phyloP scores from a whole-genome alignment of 345 rosid genomes.

The Stellera chamaejasme region DNA sequence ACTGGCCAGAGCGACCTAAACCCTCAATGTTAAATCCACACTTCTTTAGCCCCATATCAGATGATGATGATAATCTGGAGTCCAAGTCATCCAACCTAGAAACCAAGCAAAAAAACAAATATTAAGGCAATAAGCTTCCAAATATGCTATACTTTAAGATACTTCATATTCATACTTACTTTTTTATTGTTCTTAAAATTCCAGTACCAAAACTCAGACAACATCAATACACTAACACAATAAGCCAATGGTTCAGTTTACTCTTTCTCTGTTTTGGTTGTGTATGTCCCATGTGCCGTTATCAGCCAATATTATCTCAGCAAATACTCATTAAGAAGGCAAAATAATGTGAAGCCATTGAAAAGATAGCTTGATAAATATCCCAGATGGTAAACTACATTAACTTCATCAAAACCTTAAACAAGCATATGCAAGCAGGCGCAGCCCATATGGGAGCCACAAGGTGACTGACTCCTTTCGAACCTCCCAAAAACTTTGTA shows the following conservation, averaged over 20 bases:
- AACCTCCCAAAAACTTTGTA: too few species aligned
- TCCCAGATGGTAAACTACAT: too few species aligned
- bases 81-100: conserved; percentile 93
- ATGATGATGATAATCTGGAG: conserved; percentile 63
- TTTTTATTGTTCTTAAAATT: neutral
- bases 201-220: neutral
- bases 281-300: too few species aligned
- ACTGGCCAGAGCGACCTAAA: conserved; percentile 32
- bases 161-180: neutral
- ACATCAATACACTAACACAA: neutral
- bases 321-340: too few species aligned
- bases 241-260: neutral
- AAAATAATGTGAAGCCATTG: too few species aligned
- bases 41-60: conserved; percentile 47
- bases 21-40: conserved; percentile 74
- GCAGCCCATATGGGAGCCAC: too few species aligned
- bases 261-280: too few species aligned
- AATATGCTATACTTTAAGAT: neutral
- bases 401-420: too few species aligned
- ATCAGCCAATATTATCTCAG: too few species aligned
- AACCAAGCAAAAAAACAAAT: conserved; percentile 10
- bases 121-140: conserved; percentile 3
- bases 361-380: too few species aligned
- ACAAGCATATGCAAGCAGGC: too few species aligned
- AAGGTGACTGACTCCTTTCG: too few species aligned